phyloP scores from a whole-genome alignment of 2,329 filamentous ascomycete genomes.

The Seiridium cupressi region DNA sequence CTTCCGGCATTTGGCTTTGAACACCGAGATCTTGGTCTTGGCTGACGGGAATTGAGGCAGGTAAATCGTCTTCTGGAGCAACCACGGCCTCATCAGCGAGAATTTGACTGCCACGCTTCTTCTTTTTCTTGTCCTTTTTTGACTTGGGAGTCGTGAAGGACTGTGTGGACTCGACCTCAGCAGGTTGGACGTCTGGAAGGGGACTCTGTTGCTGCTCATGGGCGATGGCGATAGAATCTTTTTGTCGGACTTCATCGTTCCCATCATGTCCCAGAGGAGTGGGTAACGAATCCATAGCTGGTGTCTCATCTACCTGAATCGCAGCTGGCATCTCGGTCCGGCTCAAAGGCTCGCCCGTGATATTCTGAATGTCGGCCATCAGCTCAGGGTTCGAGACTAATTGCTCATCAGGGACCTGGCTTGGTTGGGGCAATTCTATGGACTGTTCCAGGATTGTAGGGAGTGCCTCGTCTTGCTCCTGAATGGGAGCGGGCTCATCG shows the following conservation, averaged over 20 bases:
- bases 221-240: background rate
- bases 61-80: background rate
- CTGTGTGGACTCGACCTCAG: no score
- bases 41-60: background rate
- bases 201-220: background rate
- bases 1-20: conserved; percentile 1
- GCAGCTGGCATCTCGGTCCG: background rate
- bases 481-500: background rate
- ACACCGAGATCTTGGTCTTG: background rate
- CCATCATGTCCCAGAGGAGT: background rate
- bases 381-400: background rate
- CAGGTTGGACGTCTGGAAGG: background rate
- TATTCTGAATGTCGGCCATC: background rate
- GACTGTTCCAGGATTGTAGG: background rate
- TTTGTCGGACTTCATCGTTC: background rate
- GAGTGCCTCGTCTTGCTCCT: background rate
- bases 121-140: conserved; percentile 33
- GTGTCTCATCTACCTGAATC: background rate
- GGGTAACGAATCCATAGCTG: background rate
- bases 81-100: background rate
- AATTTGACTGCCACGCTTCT: conserved; percentile 16
- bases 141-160: conserved; percentile 22
- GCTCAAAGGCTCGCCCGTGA: background rate
- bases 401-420: background rate
- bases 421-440: background rate